phyloP scores from a whole-genome alignment of 148 eudicot genomes.

The Pharnaceum exiguum region DNA sequence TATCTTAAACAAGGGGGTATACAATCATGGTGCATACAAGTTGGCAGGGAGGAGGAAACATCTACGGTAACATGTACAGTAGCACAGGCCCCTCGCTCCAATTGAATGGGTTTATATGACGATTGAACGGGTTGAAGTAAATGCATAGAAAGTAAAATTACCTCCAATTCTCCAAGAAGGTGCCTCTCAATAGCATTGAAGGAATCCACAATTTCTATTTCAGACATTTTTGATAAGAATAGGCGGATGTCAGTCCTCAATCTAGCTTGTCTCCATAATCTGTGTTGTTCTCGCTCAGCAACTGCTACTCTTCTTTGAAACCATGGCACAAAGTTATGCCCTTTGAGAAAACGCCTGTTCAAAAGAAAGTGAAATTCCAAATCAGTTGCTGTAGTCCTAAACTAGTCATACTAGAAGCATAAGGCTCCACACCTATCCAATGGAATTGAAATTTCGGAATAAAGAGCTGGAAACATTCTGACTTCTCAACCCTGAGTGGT shows the following conservation, averaged over 20 bases:
- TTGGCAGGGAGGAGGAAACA: too few relatives aligned
- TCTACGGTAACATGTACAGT: too few relatives aligned
- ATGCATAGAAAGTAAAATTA: constrained; percentile 19
- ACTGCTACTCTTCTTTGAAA: constrained; percentile 77
- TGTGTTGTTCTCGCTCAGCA: constrained; percentile 78
- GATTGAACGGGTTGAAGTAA: too few relatives aligned
- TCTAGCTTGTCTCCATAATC: constrained; percentile 89
- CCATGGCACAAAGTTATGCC: constrained; percentile 86
- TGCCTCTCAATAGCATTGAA: constrained; percentile 85
- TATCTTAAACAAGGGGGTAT: too few relatives aligned
- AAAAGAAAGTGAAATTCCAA: constrained; percentile 4
- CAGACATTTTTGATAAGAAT: constrained; percentile 66
- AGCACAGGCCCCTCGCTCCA: too few relatives aligned
- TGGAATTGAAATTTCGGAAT: too few relatives aligned
- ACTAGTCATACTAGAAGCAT: neutral
- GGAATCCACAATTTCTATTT: constrained; percentile 77
- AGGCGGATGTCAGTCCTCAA: constrained; percentile 61
- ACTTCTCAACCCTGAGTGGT: too few relatives aligned
- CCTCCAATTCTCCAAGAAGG: constrained; percentile 80
- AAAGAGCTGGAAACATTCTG: too few relatives aligned
- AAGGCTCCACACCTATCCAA: too few relatives aligned
- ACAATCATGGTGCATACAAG: too few relatives aligned
- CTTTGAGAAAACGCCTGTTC: constrained; percentile 76
- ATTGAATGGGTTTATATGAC: too few relatives aligned
- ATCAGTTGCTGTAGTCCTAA: neutral